Evolutionary conservation across 176 grass and related monocot species (phyloP), one percentile per base, ranked within the genome.

Genomic region (Zoysia japonica): DNA sequence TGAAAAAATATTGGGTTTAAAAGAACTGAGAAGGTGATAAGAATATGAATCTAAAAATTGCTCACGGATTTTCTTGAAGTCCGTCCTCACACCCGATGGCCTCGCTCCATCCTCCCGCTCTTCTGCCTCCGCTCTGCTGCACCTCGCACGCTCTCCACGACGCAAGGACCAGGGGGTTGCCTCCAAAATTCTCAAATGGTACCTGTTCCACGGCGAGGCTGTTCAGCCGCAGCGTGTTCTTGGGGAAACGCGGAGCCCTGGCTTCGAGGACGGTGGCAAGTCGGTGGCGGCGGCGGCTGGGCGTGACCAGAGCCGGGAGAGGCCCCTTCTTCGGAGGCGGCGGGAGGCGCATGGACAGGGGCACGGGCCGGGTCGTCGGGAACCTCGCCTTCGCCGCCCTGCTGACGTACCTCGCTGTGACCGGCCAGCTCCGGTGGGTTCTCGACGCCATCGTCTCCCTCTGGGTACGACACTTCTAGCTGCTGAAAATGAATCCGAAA

Each of bases 401-500:
- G 28, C 36, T 94, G 65, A 90, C 87, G 42, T 97, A 85, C 86
- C 89, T 97, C 41, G 93, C 87, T 42, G 80, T 90, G 66, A 97
- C 89, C 37, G 94, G 94, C 52, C 89, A 97, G 80, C 81, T 97
- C 62, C 83, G 89, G 52, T 97, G 94, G 94, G 82, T 97, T 47
- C 78, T 97, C 52, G 91, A 94, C 80, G 83, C 94, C 85, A 92
- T 97, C 82, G 70, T 97, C 80, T 97, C 94, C 53, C 88, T 97
- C 69, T 97, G 91, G 91, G 94, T 97, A 94, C 51, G 85, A 88
- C 35, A 11, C 55, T 72, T 77, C 80, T 72, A 74, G 7, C 51
- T 68, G 12, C 80, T 35, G n/a, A 53, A 39, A 39, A 68, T 84
- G 71, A 36, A 9, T 20, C 60, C 1, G 61, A 39, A 15, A n/a